Conservation (phyloP, 2,329 filamentous ascomycete genomes). For the Nothophaeocryptopus gaeumannii region DNA sequence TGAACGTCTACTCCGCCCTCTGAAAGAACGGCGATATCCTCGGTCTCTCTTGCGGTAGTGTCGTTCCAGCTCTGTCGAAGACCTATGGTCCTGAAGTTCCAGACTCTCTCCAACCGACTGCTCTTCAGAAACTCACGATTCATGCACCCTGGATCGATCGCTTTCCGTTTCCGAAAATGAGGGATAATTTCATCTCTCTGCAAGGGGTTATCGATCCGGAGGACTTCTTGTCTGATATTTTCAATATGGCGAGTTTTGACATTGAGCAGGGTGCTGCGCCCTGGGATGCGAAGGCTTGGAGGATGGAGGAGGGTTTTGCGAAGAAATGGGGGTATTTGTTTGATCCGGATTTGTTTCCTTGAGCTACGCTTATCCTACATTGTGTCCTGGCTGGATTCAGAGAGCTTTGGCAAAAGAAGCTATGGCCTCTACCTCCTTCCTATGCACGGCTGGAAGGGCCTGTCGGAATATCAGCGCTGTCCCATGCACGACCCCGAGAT, state of each 20-base stretch:
- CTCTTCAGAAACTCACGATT: slow-evolving; percentile 33
- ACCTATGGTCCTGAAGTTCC: slow-evolving; percentile 21
- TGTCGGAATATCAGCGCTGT: slow-evolving; percentile 25
- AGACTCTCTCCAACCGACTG: slow-evolving; percentile 34
- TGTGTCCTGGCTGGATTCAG: too few relatives aligned
- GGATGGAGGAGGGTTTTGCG: slow-evolving; percentile 34
- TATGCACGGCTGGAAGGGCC: slow-evolving; percentile 27
- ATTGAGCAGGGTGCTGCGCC: slow-evolving; percentile 28
- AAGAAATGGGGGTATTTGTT: slow-evolving; percentile 40
- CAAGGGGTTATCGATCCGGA: slow-evolving; percentile 36
- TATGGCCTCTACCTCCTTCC: slow-evolving; percentile 22
- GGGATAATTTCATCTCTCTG: slow-evolving; percentile 40
- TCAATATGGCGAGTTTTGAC: slow-evolving; percentile 35
- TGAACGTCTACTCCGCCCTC: slow-evolving; percentile 33
- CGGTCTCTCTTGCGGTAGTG: slow-evolving; percentile 30
- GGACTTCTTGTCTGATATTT: slow-evolving; percentile 37
- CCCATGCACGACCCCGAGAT: slow-evolving; percentile 29
- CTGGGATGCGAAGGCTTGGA: slow-evolving; percentile 39
- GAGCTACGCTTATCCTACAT: too few relatives aligned
- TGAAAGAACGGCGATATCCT: slow-evolving; percentile 35
- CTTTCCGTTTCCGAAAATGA: slow-evolving; percentile 42
- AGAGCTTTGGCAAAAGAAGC: slow-evolving; percentile 22
- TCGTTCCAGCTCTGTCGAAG: slow-evolving; percentile 27
- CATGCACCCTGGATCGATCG: slow-evolving; percentile 43
- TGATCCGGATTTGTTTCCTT: slow-evolving; percentile 12